These are phyloP conservation scores for Aurantiochytrium sp. DNA, from an alignment of 108 stramenopile genomes.

Conservation along the genomic window DNA sequence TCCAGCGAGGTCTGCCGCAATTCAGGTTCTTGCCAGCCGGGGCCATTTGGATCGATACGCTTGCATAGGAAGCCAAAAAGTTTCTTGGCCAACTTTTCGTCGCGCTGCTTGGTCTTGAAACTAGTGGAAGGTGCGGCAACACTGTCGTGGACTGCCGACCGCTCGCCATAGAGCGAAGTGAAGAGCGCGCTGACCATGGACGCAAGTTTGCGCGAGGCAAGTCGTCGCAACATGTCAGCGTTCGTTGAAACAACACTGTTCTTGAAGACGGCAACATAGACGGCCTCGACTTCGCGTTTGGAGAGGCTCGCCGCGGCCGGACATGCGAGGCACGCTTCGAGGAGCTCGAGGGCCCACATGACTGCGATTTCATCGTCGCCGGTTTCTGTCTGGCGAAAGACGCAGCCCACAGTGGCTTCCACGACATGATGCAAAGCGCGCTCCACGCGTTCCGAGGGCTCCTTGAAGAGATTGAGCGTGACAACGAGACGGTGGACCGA, in stretches of 20 bases:
- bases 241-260: not conserved
- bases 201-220: not conserved
- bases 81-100: not conserved
- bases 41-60: not conserved
- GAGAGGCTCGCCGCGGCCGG: not conserved
- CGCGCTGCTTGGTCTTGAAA: not conserved
- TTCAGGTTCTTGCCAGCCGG: not conserved
- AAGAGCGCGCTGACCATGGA: not conserved
- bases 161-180: not conserved
- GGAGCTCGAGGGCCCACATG: conserved; percentile 3
- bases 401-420: not conserved
- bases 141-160: not conserved
- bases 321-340: not conserved
- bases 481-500: not conserved
- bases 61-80: not conserved
- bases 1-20: not conserved
- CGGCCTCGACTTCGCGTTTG: not conserved
- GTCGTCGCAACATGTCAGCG: not conserved
- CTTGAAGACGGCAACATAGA: conserved; percentile 7
- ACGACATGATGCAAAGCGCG: not conserved
- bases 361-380: conserved; percentile 11
- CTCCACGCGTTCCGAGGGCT: not conserved
- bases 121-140: not conserved
- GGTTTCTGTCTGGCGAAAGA: not conserved
- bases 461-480: not conserved